Percentiles rank a stretch among this genome's conserved stretches.
phyloP scores from a whole-genome alignment of 352 stramenopile genomes.

The Globisporangium barbulae region DNA sequence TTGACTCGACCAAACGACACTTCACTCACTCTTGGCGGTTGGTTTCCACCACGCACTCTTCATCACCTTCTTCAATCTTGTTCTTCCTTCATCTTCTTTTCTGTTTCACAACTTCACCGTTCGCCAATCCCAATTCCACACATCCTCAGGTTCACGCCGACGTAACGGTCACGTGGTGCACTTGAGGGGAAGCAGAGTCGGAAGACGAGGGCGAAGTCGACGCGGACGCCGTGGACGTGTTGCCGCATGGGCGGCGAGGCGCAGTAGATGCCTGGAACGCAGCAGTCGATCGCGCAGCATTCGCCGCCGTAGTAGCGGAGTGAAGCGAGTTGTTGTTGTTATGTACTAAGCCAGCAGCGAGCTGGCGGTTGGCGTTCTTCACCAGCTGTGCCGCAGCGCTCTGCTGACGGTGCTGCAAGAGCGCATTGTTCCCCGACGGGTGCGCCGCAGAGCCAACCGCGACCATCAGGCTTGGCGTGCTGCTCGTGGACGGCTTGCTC shows the following conservation, averaged over 20 bases:
- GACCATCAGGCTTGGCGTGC: constrained; percentile 12
- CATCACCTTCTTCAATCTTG: background rate
- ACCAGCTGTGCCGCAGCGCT: constrained; percentile 10
- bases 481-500: background rate
- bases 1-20: background rate
- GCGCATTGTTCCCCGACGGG: background rate
- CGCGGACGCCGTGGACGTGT: constrained; percentile 41
- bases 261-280: constrained; percentile 28
- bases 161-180: constrained; percentile 71
- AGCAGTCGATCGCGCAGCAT: constrained; percentile 21
- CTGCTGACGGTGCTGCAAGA: constrained; percentile 18
- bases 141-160: constrained; percentile 37
- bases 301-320: background rate
- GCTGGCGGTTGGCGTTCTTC: constrained; percentile 10
- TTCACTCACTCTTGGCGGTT: background rate
- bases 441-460: constrained; percentile 8
- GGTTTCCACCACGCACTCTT: background rate
- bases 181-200: constrained; percentile 38
- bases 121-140: background rate
- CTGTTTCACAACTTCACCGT: background rate
- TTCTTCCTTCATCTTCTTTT: background rate
- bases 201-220: constrained; percentile 41
- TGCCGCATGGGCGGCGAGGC: constrained; percentile 38
- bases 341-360: constrained; percentile 9
- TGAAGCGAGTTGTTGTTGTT: constrained; percentile 6